Evolutionary conservation across 805 yeast species (phyloP).

Genomic region (Candida alai): DNA sequence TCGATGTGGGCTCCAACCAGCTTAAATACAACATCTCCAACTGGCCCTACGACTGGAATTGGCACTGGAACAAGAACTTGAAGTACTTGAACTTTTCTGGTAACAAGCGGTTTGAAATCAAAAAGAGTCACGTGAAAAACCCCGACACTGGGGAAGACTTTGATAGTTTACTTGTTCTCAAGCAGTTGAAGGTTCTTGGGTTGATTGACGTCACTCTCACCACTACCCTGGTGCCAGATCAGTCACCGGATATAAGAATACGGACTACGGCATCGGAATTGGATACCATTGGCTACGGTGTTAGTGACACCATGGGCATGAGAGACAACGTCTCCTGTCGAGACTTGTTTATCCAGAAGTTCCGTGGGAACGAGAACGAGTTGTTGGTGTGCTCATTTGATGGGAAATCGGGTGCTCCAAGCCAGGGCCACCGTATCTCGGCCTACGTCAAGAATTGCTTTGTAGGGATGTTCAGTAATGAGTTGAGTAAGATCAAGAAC

Average conservation of each 20-base stretch:
- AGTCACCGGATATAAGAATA: conserved; percentile 73
- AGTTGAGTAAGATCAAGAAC: conserved; percentile 44
- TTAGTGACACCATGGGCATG: conserved; percentile 80
- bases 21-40: conserved; percentile 89
- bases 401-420: conserved; percentile 62
- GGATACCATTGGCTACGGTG: conserved; percentile 79
- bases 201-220: conserved; percentile 94
- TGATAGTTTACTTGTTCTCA: conserved; percentile 60
- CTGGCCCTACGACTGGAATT: conserved; percentile 96
- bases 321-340: conserved; percentile 63
- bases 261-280: conserved; percentile 84
- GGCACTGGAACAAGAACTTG: conserved; percentile 80
- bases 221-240: conserved; percentile 86
- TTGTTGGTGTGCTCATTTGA: conserved; percentile 79
- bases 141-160: conserved; percentile 62
- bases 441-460: conserved; percentile 69
- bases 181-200: conserved; percentile 70
- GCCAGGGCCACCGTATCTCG: conserved; percentile 51
- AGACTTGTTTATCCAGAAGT: conserved; percentile 83
- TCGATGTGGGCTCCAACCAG: conserved; percentile 90
- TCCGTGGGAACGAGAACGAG: conserved; percentile 82
- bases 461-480: conserved; percentile 63
- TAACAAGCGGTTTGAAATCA: conserved; percentile 86
- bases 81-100: conserved; percentile 87
- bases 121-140: conserved; percentile 52